These are phyloP conservation scores for Geranium rotundifolium DNA, from an alignment of 345 rosid genomes.

Conservation along the genomic window DNA sequence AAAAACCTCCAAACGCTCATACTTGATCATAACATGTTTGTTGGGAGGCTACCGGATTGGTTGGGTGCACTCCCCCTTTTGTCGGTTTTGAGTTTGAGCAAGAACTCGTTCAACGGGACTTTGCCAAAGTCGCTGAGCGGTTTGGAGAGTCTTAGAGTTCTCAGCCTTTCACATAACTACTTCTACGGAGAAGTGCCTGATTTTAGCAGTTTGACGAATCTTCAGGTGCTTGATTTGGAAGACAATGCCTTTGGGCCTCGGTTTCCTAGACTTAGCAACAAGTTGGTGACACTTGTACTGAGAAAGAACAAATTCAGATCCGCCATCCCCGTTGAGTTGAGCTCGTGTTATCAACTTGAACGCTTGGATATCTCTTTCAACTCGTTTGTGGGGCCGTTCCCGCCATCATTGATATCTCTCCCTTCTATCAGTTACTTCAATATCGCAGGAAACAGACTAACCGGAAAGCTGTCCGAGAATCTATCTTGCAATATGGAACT, in stretches of 20 bases:
- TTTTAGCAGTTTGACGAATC: slow-evolving; percentile 54
- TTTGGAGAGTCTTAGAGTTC: slow-evolving; percentile 69
- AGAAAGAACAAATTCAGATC: slow-evolving; percentile 83
- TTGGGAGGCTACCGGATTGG: slow-evolving; percentile 59
- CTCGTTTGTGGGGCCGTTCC: slow-evolving; percentile 75
- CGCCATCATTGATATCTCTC: slow-evolving; percentile 44
- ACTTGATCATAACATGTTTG: slow-evolving; percentile 71
- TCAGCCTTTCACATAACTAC: slow-evolving; percentile 62
- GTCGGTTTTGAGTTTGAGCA: slow-evolving; percentile 66
- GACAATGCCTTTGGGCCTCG: slow-evolving; percentile 66
- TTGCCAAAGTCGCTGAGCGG: slow-evolving; percentile 54
- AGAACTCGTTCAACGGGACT: slow-evolving; percentile 62
- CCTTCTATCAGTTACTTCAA: slow-evolving; percentile 55
- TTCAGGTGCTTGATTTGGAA: slow-evolving; percentile 81
- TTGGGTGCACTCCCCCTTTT: slow-evolving; percentile 41
- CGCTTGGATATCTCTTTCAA: slow-evolving; percentile 71
- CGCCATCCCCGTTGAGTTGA: slow-evolving; percentile 44
- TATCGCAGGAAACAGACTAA: slow-evolving; percentile 71
- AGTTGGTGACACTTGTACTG: slow-evolving; percentile 55
- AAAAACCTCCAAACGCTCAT: slow-evolving; percentile 58
- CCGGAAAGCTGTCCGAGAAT: slow-evolving; percentile 61
- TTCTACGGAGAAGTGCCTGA: slow-evolving; percentile 66
- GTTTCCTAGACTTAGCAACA: slow-evolving; percentile 65
- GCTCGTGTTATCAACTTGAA: slow-evolving; percentile 63
- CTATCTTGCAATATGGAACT: slow-evolving; percentile 59